Evolutionary conservation across 2,329 filamentous ascomycete species (phyloP).

Genomic region (Lachnum nothofagi): DNA sequence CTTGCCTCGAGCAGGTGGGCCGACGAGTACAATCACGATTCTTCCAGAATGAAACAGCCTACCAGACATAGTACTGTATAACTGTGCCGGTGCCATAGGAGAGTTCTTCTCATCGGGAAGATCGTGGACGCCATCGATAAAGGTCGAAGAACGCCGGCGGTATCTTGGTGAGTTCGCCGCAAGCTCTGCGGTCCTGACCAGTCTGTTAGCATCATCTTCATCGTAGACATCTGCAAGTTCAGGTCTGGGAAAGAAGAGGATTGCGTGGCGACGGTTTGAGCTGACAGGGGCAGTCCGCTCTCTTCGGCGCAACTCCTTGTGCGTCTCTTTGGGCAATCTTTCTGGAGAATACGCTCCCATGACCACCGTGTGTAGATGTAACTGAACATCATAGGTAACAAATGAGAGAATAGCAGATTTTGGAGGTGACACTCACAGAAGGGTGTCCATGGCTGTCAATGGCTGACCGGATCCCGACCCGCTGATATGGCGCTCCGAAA

Average conservation of each 20-base stretch:
- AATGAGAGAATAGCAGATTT: neutral
- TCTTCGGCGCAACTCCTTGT: too few relatives aligned
- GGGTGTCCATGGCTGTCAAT: constrained; percentile 9
- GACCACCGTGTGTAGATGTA: neutral
- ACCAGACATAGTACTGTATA: constrained; percentile 97
- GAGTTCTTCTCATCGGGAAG: constrained; percentile 64
- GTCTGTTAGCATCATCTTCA: neutral
- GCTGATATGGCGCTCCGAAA: too few relatives aligned
- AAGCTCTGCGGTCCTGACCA: constrained; percentile 69
- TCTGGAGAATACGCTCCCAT: too few relatives aligned
- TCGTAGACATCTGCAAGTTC: constrained; percentile 6
- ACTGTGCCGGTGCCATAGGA: constrained; percentile 86
- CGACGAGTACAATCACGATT: constrained; percentile 96
- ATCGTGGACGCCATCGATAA: constrained; percentile 96
- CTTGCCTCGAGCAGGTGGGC: constrained; percentile 89
- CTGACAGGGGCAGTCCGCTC: too few relatives aligned
- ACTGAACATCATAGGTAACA: neutral
- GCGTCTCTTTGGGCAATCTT: too few relatives aligned
- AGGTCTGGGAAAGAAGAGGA: neutral
- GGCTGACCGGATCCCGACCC: neutral
- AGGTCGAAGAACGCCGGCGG: constrained; percentile 87
- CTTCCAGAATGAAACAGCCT: constrained; percentile 93
- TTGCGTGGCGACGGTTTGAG: neutral
- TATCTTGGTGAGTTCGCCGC: constrained; percentile 86
- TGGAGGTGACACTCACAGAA: constrained; percentile 8